Conservation (phyloP, 768 basidiomycete species). For the Mycena capillaripes region DNA sequence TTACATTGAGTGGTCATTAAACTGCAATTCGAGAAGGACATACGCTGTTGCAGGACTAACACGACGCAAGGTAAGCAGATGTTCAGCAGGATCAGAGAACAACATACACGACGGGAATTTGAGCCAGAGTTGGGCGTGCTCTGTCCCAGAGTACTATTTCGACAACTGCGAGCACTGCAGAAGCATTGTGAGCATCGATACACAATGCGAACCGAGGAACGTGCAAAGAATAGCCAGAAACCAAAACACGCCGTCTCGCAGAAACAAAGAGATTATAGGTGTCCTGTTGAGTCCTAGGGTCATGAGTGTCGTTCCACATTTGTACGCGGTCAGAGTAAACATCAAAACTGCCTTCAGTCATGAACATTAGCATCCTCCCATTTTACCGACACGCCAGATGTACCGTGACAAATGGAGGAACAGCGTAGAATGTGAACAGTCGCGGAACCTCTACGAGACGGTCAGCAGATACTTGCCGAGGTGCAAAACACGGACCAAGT, state of each 20-base stretch:
- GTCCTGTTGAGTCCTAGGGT: background rate
- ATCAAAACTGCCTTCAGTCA: slow-evolving; percentile 7
- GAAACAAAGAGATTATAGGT: slow-evolving; percentile 15
- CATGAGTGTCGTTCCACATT: slow-evolving; percentile 11
- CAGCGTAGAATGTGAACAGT: slow-evolving; percentile 18
- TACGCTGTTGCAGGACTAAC: slow-evolving; percentile 17
- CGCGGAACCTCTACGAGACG: slow-evolving; percentile 19
- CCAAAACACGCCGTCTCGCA: slow-evolving; percentile 27
- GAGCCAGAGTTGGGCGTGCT: slow-evolving; percentile 3
- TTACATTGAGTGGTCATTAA: background rate
- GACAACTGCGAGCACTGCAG: background rate
- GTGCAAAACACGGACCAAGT: background rate
- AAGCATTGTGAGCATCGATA: background rate
- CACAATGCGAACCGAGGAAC: background rate
- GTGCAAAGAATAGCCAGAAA: slow-evolving; percentile 16
- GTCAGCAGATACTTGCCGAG: background rate
- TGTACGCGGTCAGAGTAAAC: slow-evolving; percentile 19
- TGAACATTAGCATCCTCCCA: too few species aligned
- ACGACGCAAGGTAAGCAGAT: background rate
- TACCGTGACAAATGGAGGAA: slow-evolving; percentile 24
- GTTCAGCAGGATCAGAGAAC: background rate
- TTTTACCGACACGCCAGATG: too few species aligned
- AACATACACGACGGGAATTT: slow-evolving; percentile 6
- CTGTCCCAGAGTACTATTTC: slow-evolving; percentile 9
- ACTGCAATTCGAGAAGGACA: background rate